These are phyloP conservation scores for Sporothrix inflata DNA, from an alignment of 2,329 filamentous ascomycete species.

Conservation along the genomic window DNA sequence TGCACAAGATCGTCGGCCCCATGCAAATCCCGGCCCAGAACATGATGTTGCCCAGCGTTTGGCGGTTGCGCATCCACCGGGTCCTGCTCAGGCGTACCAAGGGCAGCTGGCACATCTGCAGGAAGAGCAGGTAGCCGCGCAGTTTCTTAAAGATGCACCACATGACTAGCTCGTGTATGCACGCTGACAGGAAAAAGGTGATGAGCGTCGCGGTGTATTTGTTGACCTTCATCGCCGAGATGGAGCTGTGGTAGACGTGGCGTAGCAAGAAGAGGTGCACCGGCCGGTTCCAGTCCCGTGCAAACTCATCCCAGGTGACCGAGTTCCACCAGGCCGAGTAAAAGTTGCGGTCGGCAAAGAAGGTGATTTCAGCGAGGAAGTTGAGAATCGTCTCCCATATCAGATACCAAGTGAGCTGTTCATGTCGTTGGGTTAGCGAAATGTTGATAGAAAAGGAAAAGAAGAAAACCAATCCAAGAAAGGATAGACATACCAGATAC, in stretches of 20 bases:
- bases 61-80: slow-evolving; percentile 63
- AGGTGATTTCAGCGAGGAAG: slow-evolving; percentile 73
- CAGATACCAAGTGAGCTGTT: slow-evolving; percentile 71
- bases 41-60: slow-evolving; percentile 70
- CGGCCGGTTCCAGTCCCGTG: slow-evolving; percentile 76
- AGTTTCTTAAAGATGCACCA: slow-evolving; percentile 80
- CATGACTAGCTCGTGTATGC: slow-evolving; percentile 78
- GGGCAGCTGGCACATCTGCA: slow-evolving; percentile 76
- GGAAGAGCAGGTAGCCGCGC: slow-evolving; percentile 70
- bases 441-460: background rate
- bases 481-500: slow-evolving; percentile 56
- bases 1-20: slow-evolving; percentile 69
- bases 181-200: slow-evolving; percentile 72
- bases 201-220: slow-evolving; percentile 73
- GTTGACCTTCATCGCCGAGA: slow-evolving; percentile 71
- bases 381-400: slow-evolving; percentile 80
- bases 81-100: slow-evolving; percentile 69
- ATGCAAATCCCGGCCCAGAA: slow-evolving; percentile 83
- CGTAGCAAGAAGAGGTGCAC: slow-evolving; percentile 78
- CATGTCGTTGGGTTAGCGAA: background rate
- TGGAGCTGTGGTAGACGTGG: slow-evolving; percentile 78
- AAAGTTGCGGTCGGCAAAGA: slow-evolving; percentile 77
- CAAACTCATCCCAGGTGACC: slow-evolving; percentile 73
- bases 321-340: slow-evolving; percentile 68
- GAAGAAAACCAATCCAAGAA: background rate